Evolutionary conservation across 768 basidiomycete genomes (phyloP).

Genomic region (Trametes cinnabarina): DNA sequence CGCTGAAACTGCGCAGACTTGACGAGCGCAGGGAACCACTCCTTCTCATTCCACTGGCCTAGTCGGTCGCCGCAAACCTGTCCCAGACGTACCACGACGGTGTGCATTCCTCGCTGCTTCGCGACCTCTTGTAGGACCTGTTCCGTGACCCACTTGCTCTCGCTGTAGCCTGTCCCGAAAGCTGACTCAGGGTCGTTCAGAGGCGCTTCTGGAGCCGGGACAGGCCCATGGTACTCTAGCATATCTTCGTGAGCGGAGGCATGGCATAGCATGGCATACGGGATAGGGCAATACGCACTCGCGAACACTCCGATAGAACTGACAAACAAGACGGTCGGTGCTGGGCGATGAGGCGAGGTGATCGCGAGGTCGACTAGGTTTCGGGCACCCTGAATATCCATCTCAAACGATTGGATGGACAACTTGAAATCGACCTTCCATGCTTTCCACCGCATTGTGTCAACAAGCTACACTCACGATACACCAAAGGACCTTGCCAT

Average conservation of each 20-base stretch:
- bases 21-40: slow-evolving; percentile 39
- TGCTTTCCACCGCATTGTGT: slow-evolving; percentile 17
- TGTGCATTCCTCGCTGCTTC: slow-evolving; percentile 20
- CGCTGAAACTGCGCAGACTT: slow-evolving; percentile 16
- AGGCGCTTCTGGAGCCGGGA: slow-evolving; percentile 1
- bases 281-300: slow-evolving; percentile 17
- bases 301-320: slow-evolving; percentile 33
- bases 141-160: slow-evolving; percentile 35
- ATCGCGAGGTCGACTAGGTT: slow-evolving; percentile 39
- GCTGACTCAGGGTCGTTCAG: slow-evolving; percentile 21
- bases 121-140: slow-evolving; percentile 22
- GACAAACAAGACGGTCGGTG: slow-evolving; percentile 36
- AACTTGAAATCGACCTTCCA: slow-evolving; percentile 38
- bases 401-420: slow-evolving; percentile 31
- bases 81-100: slow-evolving; percentile 37
- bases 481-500: background rate
- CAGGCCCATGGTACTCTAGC: slow-evolving; percentile 14
- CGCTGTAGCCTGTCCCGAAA: slow-evolving; percentile 31
- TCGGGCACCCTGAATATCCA: slow-evolving; percentile 28
- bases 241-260: background rate
- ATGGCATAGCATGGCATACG: background rate
- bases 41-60: slow-evolving; percentile 39
- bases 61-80: slow-evolving; percentile 36
- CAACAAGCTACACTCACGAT: background rate
- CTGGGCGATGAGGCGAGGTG: slow-evolving; percentile 24